Percentiles rank a stretch among this genome's conserved stretches.
Conservation (phyloP, 768 basidiomycete genomes). For the Tulasnella calospora region DNA sequence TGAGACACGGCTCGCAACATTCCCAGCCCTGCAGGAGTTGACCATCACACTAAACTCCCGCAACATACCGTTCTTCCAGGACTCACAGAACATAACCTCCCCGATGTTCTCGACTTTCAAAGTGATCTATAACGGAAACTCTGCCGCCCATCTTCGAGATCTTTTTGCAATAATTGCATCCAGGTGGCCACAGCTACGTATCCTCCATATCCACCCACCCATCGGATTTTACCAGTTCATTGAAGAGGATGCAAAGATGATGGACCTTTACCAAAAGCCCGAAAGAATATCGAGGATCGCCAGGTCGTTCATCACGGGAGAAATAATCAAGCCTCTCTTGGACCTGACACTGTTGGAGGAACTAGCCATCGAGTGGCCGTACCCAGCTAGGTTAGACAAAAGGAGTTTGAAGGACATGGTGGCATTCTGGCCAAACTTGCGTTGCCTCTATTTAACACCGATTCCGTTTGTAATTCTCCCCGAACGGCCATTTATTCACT, state of each 20-base stretch:
- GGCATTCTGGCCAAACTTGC: conserved; percentile 11
- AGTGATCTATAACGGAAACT: conserved; percentile 19
- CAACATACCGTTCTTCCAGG: not conserved
- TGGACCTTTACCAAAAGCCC: conserved; percentile 24
- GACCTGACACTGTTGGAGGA: conserved; percentile 4
- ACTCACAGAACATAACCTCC: conserved; percentile 6
- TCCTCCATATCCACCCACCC: not conserved
- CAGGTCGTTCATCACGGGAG: not conserved
- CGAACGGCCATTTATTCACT: conserved; percentile 15
- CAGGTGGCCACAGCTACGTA: not conserved
- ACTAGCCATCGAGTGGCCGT: conserved; percentile 24
- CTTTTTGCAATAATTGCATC: not conserved
- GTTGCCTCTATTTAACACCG: conserved; percentile 19
- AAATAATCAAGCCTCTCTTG: conserved; percentile 15
- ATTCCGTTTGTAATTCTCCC: conserved; percentile 24
- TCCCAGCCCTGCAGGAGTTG: not conserved
- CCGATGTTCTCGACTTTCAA: not conserved
- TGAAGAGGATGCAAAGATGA: conserved; percentile 17
- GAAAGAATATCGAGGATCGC: conserved; percentile 17
- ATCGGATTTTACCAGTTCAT: conserved; percentile 14
- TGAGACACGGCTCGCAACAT: not conserved
- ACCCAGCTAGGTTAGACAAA: not conserved
- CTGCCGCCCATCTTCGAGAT: not conserved
- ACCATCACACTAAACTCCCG: not conserved
- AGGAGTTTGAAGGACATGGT: conserved; percentile 2